Conservation (phyloP, 140 eudicot genomes). For the Cichorium intybus region DNA sequence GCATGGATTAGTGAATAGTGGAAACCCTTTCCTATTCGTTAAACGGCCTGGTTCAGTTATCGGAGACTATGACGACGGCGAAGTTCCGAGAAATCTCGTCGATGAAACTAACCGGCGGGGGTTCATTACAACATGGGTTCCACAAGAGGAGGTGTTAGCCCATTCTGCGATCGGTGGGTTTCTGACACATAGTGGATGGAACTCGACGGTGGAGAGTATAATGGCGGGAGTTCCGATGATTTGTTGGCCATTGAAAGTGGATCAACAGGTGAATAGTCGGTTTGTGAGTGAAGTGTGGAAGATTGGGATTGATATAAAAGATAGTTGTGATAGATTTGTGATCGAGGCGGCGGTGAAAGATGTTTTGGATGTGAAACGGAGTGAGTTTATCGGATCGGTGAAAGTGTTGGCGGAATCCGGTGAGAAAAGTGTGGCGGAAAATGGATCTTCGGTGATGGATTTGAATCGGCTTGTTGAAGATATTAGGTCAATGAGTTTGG, state of each 20-base stretch:
- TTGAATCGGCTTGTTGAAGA: constrained; percentile 45
- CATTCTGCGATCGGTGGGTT: constrained; percentile 31
- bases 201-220: constrained; percentile 38
- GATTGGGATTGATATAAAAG: constrained; percentile 48
- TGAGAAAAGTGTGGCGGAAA: constrained; percentile 16
- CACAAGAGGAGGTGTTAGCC: constrained; percentile 35
- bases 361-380: constrained; percentile 5
- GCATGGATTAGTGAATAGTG: constrained; percentile 36
- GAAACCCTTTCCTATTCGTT: constrained; percentile 27
- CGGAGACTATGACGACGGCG: not conserved
- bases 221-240: constrained; percentile 44
- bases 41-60: constrained; percentile 25
- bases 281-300: constrained; percentile 44
- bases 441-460: constrained; percentile 31
- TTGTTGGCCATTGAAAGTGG: constrained; percentile 45
- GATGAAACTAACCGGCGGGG: constrained; percentile 22
- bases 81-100: constrained; percentile 12
- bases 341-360: constrained; percentile 37
- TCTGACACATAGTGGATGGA: constrained; percentile 37
- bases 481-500: constrained; percentile 18
- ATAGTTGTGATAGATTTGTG: constrained; percentile 40
- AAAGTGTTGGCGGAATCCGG: constrained; percentile 22
- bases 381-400: constrained; percentile 35
- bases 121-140: constrained; percentile 33
- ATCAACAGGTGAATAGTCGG: constrained; percentile 40